Conservation (phyloP, 805 yeast species). For the Lipomyces oligophaga region DNA sequence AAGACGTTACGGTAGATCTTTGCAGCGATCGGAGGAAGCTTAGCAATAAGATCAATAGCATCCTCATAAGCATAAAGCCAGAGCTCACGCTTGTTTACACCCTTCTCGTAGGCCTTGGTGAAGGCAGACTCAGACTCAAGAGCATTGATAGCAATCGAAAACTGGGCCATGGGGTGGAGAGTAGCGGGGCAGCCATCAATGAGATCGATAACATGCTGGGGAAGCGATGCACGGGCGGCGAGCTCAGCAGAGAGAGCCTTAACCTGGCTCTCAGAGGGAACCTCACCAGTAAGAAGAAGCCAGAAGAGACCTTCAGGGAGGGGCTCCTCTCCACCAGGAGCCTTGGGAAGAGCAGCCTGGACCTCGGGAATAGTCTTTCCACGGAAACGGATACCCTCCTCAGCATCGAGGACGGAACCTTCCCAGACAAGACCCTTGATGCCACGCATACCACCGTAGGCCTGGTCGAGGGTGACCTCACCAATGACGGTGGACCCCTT, state of each 20-base stretch:
- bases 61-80: constrained; percentile 83
- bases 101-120: constrained; percentile 79
- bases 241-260: constrained; percentile 69
- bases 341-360: constrained; percentile 70
- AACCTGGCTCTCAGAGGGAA: constrained; percentile 69
- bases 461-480: constrained; percentile 71
- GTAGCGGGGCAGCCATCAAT: constrained; percentile 70
- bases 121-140: constrained; percentile 78
- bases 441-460: constrained; percentile 91
- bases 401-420: constrained; percentile 80
- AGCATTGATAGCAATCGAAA: constrained; percentile 77
- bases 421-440: constrained; percentile 84
- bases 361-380: constrained; percentile 79
- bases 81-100: constrained; percentile 75
- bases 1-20: constrained; percentile 79
- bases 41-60: constrained; percentile 73
- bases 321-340: constrained; percentile 54
- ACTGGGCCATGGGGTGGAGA: constrained; percentile 88
- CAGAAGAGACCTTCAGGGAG: constrained; percentile 73
- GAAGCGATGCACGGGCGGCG: constrained; percentile 72
- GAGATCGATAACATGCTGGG: constrained; percentile 70
- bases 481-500: constrained; percentile 76
- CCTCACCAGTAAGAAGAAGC: constrained; percentile 78
- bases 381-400: constrained; percentile 83
- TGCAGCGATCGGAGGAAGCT: constrained; percentile 76